Evolutionary conservation across 768 basidiomycete species (phyloP), one percentile per base, ranked within the genome.

Genomic region (Mycena vitilis): DNA sequence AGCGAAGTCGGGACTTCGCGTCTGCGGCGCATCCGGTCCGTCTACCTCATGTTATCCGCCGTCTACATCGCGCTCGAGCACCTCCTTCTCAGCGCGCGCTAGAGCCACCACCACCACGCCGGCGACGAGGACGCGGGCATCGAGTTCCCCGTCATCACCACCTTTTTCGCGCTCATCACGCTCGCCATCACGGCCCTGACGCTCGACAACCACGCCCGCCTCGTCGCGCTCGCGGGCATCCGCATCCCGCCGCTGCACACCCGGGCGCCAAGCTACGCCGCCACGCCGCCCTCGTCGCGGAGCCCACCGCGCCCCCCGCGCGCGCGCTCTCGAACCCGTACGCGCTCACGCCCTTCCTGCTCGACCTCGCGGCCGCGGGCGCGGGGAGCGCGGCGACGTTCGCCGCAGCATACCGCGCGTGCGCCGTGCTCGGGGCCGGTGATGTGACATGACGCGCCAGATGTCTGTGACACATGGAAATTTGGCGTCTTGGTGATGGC

Each of bases 21-120:
- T n/a, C n/a, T n/a, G n/a, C n/a, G n/a, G n/a, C n/a, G n/a, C n/a
- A n/a, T n/a, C 0, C 97, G 98, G 74, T 89, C 90, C 12, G 93
- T 99, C 15, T 99, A 98, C 79, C 84, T 99, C 63, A 89, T 97
- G 83, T 99, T 99, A 76, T 89, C 95, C 0, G 90, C 95, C 0
- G 92, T 98, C 3, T 99, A 99, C 80, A 92, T 99, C 20, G 93
- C 96, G 0, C 85, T 99, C 5, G 97, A 99, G 79, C 96, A 97
- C 79, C 78, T 98, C 47, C 77, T 99, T 16, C 83, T 98, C 49
- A 89, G 90, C 54, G 63, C 70, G 4, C 82, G 83, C 6, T 79
- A 76, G 15, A 78, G 76, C 20, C 86, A 74, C 75, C 79, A 64
- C 79, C 75, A 66, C 85, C 80, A 72, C 44, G 48, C 71, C 6